Evolutionary conservation across 2,329 filamentous ascomycete genomes (phyloP).

Genomic region (Paraphoma sp.): DNA sequence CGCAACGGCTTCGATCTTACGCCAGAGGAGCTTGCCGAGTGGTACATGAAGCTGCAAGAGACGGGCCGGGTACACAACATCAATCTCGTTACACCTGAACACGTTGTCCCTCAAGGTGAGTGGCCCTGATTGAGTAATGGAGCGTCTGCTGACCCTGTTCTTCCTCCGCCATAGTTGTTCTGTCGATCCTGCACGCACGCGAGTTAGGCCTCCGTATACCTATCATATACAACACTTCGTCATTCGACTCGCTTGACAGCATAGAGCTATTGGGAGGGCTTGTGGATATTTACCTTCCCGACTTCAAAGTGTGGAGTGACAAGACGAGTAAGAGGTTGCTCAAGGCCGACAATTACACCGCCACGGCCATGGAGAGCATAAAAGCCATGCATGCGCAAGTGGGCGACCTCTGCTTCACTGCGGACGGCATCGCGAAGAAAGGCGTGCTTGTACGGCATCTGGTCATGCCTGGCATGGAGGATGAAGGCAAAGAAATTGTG

Average conservation of each 20-base stretch:
- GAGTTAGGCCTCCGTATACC: slow-evolving; percentile 74
- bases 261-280: slow-evolving; percentile 77
- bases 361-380: slow-evolving; percentile 76
- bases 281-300: slow-evolving; percentile 85
- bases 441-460: slow-evolving; percentile 80
- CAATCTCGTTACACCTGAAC: slow-evolving; percentile 85
- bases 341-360: slow-evolving; percentile 79
- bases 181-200: slow-evolving; percentile 76
- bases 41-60: slow-evolving; percentile 83
- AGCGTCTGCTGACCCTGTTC: neutral
- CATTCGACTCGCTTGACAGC: slow-evolving; percentile 77
- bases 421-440: slow-evolving; percentile 79
- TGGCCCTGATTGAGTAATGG: neutral
- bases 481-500: slow-evolving; percentile 77
- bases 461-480: slow-evolving; percentile 82
- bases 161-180: slow-evolving; percentile 58
- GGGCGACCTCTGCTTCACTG: slow-evolving; percentile 81
- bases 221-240: slow-evolving; percentile 85
- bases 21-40: slow-evolving; percentile 78
- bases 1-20: slow-evolving; percentile 81
- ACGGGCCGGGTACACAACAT: slow-evolving; percentile 87
- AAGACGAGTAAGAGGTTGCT: slow-evolving; percentile 72
- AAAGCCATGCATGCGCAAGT: slow-evolving; percentile 82
- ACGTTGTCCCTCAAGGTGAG: slow-evolving; percentile 74
- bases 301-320: slow-evolving; percentile 82